Evolutionary conservation across 257 asterid genomes (phyloP).

Genomic region (Gentiana straminea): DNA sequence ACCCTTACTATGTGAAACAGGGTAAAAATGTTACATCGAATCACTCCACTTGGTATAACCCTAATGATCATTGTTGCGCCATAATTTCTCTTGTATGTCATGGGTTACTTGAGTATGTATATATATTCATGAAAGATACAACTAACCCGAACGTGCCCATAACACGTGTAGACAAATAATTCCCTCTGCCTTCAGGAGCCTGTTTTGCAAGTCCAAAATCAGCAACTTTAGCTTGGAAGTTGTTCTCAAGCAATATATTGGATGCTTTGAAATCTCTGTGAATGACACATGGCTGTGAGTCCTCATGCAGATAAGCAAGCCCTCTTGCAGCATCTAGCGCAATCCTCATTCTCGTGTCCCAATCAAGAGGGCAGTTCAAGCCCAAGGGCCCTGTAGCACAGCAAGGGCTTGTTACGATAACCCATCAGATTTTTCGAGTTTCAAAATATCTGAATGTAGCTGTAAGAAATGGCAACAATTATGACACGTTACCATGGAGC

Average conservation of each 20-base stretch:
- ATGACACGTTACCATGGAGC: conserved; percentile 72
- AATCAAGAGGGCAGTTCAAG: conserved; percentile 84
- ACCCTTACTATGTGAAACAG: no score
- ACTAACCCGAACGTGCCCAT: conserved; percentile 97
- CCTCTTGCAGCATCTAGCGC: conserved; percentile 99
- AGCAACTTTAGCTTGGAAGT: conserved; percentile 91
- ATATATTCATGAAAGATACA: conserved; percentile 16
- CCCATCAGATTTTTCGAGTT: conserved; percentile 1
- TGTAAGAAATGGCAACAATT: background rate
- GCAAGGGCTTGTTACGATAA: conserved; percentile 8
- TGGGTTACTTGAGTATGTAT: background rate
- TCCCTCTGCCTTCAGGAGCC: conserved; percentile 93
- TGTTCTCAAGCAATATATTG: conserved; percentile 85
- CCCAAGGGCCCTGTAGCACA: conserved; percentile 76
- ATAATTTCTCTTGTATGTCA: background rate
- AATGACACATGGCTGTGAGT: conserved; percentile 96
- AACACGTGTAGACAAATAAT: conserved; percentile 90
- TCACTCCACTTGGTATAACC: no score
- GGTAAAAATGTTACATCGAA: no score
- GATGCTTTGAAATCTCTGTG: conserved; percentile 98
- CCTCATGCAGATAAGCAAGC: conserved; percentile 96
- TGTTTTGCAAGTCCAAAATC: conserved; percentile 97
- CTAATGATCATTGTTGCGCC: no score
- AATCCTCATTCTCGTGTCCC: conserved; percentile 95
- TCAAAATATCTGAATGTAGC: background rate